Evolutionary conservation across 768 basidiomycete species (phyloP).

Genomic region (Russula brevipes): DNA sequence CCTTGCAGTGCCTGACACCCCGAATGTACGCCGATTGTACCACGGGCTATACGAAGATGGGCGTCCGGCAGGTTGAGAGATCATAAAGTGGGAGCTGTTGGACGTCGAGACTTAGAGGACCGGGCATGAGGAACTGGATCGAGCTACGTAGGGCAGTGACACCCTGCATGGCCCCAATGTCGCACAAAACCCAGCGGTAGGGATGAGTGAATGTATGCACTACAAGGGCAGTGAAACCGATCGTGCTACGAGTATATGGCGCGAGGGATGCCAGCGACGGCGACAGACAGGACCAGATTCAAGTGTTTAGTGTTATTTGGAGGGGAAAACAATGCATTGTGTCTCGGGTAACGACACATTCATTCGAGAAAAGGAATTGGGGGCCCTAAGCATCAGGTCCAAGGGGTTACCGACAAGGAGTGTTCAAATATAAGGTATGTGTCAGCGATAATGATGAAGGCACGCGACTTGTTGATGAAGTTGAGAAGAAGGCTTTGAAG

Average conservation of each 20-base stretch:
- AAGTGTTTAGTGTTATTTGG: too few species aligned
- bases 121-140: not conserved
- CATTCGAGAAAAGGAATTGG: not conserved
- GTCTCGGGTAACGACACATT: too few species aligned
- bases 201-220: not conserved
- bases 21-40: not conserved
- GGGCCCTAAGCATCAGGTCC: not conserved
- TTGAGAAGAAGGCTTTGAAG: constrained; percentile 33
- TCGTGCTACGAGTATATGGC: not conserved
- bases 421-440: not conserved
- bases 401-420: not conserved
- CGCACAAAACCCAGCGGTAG: not conserved
- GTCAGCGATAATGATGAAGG: not conserved
- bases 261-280: not conserved
- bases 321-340: not conserved
- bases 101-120: too few species aligned
- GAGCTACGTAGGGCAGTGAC: not conserved
- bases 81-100: too few species aligned
- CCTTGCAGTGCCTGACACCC: not conserved
- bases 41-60: not conserved
- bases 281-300: not conserved
- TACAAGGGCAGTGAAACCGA: not conserved
- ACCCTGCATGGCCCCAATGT: not conserved
- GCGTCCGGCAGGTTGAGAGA: too few species aligned
- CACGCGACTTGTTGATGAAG: not conserved